phyloP scores from a whole-genome alignment of 116 monocot genomes.

The Zostera marina region DNA sequence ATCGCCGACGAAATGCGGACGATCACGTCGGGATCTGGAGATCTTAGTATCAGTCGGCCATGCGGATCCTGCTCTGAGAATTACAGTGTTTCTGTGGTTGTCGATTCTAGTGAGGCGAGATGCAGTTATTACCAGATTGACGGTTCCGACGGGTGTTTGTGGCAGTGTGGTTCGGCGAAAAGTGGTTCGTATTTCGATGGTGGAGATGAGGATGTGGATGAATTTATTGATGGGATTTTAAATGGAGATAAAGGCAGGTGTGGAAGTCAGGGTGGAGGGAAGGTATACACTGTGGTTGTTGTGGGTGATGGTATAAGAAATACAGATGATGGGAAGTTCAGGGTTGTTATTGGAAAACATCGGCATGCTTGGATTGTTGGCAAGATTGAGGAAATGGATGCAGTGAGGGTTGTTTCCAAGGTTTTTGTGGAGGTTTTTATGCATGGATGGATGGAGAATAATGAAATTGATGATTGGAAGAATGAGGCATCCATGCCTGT shows the following conservation, averaged over 20 bases:
- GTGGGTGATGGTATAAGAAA: not conserved
- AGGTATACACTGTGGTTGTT: constrained; percentile 56
- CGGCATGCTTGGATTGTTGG: constrained; percentile 84
- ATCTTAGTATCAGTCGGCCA: not conserved
- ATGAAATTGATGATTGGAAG: constrained; percentile 2
- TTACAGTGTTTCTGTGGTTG: constrained; percentile 20
- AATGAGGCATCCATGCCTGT: constrained; percentile 75
- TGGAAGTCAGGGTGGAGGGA: constrained; percentile 13
- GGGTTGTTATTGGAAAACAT: constrained; percentile 72
- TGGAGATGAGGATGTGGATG: constrained; percentile 31
- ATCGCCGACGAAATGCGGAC: constrained; percentile 5
- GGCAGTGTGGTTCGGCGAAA: constrained; percentile 28
- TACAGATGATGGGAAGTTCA: constrained; percentile 9
- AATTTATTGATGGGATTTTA: constrained; percentile 23
- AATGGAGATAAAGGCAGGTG: constrained; percentile 1
- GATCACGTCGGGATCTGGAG: not conserved
- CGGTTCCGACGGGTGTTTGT: constrained; percentile 10
- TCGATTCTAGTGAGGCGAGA: constrained; percentile 20
- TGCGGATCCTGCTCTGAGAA: constrained; percentile 21
- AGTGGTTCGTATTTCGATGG: not conserved
- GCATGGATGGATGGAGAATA: constrained; percentile 34
- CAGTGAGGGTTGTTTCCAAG: constrained; percentile 19
- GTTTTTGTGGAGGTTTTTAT: constrained; percentile 54
- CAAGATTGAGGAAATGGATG: constrained; percentile 16
- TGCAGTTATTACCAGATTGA: constrained; percentile 5